phyloP scores from a whole-genome alignment of 177 flowering plant species.

The Tripterygium wilfordii region DNA sequence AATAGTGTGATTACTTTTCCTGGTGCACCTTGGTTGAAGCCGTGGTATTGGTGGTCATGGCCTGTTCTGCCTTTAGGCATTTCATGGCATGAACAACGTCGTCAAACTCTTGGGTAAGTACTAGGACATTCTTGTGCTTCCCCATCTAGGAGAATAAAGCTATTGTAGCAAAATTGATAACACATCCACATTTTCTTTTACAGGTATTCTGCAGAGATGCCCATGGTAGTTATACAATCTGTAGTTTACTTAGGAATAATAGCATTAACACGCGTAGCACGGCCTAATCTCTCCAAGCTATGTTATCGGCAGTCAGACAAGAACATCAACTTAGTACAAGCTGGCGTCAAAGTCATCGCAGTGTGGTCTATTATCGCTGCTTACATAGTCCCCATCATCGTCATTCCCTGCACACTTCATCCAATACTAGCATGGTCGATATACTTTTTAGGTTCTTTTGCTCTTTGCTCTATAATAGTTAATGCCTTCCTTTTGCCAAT shows the following conservation, averaged over 20 bases:
- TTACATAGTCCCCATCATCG: conserved; percentile 61
- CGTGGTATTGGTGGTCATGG: conserved; percentile 99
- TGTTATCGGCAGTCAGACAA: conserved; percentile 65
- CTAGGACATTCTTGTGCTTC: no score
- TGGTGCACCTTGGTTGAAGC: conserved; percentile 86
- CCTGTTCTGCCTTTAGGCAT: conserved; percentile 91
- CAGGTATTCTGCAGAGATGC: conserved; percentile 75
- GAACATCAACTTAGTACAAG: conserved; percentile 36
- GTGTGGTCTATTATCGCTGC: conserved; percentile 66
- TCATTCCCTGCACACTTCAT: conserved; percentile 76
- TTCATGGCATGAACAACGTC: conserved; percentile 81
- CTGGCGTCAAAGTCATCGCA: conserved; percentile 46
- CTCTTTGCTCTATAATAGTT: conserved; percentile 47
- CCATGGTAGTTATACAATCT: conserved; percentile 41
- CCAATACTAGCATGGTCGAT: conserved; percentile 78
- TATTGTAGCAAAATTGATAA: no score
- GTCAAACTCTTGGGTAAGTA: conserved; percentile 73
- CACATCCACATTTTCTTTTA: neutral
- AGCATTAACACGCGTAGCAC: conserved; percentile 50
- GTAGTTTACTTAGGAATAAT: conserved; percentile 56
- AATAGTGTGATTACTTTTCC: conserved; percentile 97
- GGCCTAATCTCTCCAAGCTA: conserved; percentile 68
- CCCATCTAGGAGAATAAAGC: no score
- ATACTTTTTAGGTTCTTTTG: conserved; percentile 63
- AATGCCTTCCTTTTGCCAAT: conserved; percentile 64